Percentiles rank a stretch among this genome's conserved stretches.
Evolutionary conservation across 345 rosid species (phyloP).

Genomic region (Heritiera littoralis): DNA sequence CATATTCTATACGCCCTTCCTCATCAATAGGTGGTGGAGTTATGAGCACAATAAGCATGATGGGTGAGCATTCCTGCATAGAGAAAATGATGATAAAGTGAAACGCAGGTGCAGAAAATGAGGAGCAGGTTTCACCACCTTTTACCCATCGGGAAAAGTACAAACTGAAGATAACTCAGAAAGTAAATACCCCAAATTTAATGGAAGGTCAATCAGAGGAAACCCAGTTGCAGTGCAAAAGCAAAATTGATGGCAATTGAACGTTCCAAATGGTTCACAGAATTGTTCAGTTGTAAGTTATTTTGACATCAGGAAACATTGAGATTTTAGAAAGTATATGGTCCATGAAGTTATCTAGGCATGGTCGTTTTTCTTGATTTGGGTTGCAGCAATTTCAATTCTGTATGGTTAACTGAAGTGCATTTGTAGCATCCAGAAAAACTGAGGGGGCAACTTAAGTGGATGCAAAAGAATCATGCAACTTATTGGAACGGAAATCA

Average conservation of each 20-base stretch:
- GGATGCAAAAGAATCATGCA: too few species aligned
- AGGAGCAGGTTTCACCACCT: not conserved
- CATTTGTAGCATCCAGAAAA: too few species aligned
- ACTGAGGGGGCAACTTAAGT: too few species aligned
- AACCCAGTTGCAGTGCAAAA: not conserved
- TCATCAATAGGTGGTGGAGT: conserved; percentile 90
- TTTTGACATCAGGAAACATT: not conserved
- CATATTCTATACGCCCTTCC: conserved; percentile 60
- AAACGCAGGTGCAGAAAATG: conserved; percentile 2
- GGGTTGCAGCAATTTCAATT: not conserved
- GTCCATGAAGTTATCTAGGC: not conserved
- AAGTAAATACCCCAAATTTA: not conserved
- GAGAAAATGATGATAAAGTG: conserved; percentile 17
- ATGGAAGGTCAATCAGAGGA: not conserved
- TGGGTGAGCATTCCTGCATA: conserved; percentile 63
- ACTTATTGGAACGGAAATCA: too few species aligned
- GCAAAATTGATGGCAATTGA: not conserved
- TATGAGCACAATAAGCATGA: conserved; percentile 74
- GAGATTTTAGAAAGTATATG: not conserved
- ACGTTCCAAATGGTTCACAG: not conserved
- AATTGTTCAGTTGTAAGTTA: not conserved
- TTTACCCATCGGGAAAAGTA: not conserved
- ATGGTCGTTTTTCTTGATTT: not conserved
- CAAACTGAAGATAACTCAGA: not conserved
- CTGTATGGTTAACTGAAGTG: too few species aligned